Evolutionary conservation across 2,329 filamentous ascomycete genomes (phyloP).

Genomic region (Tolypocladium nubicola): DNA sequence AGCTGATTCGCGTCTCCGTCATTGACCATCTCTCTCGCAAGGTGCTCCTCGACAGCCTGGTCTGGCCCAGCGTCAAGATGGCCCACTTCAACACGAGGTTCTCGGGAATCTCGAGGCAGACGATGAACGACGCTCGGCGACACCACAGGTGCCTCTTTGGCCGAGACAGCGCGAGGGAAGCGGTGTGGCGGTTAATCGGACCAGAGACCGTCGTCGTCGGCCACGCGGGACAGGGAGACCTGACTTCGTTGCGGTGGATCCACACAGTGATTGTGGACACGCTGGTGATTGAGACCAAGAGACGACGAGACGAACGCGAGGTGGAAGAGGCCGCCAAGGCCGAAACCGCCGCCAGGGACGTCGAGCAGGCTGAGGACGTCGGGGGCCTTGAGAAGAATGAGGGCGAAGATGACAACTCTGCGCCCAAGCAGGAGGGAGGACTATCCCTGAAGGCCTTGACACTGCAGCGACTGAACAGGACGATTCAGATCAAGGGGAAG

Average conservation of each 20-base stretch:
- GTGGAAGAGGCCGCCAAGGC: conserved; percentile 7
- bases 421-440: conserved; percentile 6
- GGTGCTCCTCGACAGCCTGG: conserved; percentile 38
- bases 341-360: neutral
- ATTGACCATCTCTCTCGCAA: conserved; percentile 40
- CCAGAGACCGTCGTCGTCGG: conserved; percentile 36
- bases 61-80: conserved; percentile 35
- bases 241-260: conserved; percentile 35
- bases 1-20: conserved; percentile 40
- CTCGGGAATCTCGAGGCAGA: conserved; percentile 33
- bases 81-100: conserved; percentile 36
- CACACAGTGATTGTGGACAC: conserved; percentile 36
- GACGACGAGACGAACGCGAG: conserved; percentile 5
- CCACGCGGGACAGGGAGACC: conserved; percentile 31
- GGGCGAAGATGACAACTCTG: conserved; percentile 1
- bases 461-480: conserved; percentile 22
- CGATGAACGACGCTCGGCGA: conserved; percentile 25
- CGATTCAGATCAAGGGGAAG: conserved; percentile 23
- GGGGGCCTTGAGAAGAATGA: neutral
- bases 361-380: neutral
- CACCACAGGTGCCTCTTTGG: conserved; percentile 27
- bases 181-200: conserved; percentile 32
- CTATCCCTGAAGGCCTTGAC: conserved; percentile 29
- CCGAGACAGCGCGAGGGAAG: conserved; percentile 26
- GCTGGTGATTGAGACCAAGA: conserved; percentile 18